phyloP scores from a whole-genome alignment of 352 stramenopile genomes.

The Pythium phragmitis region DNA sequence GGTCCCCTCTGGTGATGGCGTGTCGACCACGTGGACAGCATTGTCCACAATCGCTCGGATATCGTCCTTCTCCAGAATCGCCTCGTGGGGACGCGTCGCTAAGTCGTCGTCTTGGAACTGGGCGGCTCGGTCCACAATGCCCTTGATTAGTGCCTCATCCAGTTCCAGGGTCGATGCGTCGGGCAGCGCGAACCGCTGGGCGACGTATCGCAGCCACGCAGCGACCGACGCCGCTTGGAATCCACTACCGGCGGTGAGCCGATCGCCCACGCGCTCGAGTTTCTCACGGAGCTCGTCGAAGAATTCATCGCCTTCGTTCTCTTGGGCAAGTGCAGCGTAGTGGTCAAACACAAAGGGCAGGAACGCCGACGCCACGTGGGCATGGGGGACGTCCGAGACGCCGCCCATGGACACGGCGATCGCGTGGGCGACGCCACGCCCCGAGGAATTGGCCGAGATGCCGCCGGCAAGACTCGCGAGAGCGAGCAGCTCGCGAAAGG shows the following conservation, averaged over 20 bases:
- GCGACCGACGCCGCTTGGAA: slow-evolving; percentile 49
- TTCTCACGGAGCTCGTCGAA: slow-evolving; percentile 59
- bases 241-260: slow-evolving; percentile 49
- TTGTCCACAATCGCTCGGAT: slow-evolving; percentile 53
- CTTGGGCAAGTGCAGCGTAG: slow-evolving; percentile 44
- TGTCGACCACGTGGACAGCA: slow-evolving; percentile 34
- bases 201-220: slow-evolving; percentile 67
- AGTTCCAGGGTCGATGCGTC: slow-evolving; percentile 51
- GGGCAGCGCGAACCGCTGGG: slow-evolving; percentile 55
- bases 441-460: slow-evolving; percentile 52
- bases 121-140: slow-evolving; percentile 47
- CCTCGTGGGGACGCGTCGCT: slow-evolving; percentile 24
- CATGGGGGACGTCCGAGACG: slow-evolving; percentile 65
- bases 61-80: slow-evolving; percentile 65
- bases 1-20: background rate
- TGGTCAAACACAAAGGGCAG: slow-evolving; percentile 68
- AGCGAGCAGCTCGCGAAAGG: slow-evolving; percentile 53
- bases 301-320: slow-evolving; percentile 68
- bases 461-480: slow-evolving; percentile 57
- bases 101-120: slow-evolving; percentile 57
- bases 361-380: slow-evolving; percentile 56
- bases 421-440: slow-evolving; percentile 47
- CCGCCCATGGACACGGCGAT: slow-evolving; percentile 65
- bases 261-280: slow-evolving; percentile 46
- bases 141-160: slow-evolving; percentile 51